Percentiles rank a stretch among this genome's conserved stretches.
Conservation (phyloP, 2,329 filamentous ascomycete species). For the Stagonosporopsis cucurbitacearum region DNA sequence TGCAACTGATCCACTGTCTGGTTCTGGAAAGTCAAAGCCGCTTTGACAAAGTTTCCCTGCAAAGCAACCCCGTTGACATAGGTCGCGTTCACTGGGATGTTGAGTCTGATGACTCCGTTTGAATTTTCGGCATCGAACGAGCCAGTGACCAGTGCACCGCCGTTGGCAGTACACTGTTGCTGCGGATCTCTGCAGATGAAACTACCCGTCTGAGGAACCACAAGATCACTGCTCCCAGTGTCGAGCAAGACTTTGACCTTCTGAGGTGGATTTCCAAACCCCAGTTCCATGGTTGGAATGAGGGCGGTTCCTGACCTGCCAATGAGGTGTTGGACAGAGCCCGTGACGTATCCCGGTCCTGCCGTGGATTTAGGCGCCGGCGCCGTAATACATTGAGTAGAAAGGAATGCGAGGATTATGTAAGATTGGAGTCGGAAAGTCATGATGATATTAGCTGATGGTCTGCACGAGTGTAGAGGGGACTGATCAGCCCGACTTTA, state of each 20-base stretch:
- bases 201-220: neutral
- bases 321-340: neutral
- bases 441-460: neutral
- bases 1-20: neutral
- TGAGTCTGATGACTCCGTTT: neutral
- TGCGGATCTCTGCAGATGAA: neutral
- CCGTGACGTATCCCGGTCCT: neutral
- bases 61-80: neutral
- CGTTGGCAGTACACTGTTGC: neutral
- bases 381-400: neutral
- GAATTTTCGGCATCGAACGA: neutral
- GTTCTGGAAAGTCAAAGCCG: neutral
- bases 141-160: neutral
- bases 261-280: neutral
- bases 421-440: neutral
- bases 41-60: neutral
- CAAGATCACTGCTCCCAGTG: conserved; percentile 1
- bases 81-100: neutral
- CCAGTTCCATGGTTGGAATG: neutral
- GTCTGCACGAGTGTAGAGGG: no score
- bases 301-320: neutral
- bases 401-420: neutral
- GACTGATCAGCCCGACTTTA: no score
- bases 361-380: neutral
- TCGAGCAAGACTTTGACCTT: neutral